Evolutionary conservation across 2,329 filamentous ascomycete species (phyloP).

Genomic region (Penicillium hordei): DNA sequence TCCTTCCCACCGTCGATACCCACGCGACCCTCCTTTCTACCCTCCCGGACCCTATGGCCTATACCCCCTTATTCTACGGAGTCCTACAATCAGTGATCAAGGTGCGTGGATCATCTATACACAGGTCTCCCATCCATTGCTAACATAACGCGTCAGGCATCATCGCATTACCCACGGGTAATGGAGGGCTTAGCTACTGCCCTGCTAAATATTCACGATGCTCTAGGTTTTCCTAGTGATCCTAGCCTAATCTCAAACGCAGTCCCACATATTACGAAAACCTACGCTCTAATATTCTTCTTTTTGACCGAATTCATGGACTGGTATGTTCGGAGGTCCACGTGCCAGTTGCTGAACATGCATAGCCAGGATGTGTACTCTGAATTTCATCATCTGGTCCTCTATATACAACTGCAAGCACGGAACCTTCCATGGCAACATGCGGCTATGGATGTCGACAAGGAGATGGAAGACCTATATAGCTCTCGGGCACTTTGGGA

Average conservation of each 20-base stretch:
- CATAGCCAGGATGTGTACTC: constrained; percentile 37
- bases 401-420: constrained; percentile 31
- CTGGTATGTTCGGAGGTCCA: constrained; percentile 37
- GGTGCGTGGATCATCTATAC: constrained; percentile 21
- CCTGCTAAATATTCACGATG: constrained; percentile 36
- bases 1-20: constrained; percentile 30
- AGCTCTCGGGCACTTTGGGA: constrained; percentile 31
- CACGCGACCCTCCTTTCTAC: constrained; percentile 29
- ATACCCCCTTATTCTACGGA: constrained; percentile 36
- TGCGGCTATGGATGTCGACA: constrained; percentile 29
- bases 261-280: constrained; percentile 27
- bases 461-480: constrained; percentile 22
- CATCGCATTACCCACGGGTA: constrained; percentile 36
- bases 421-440: constrained; percentile 18
- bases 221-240: constrained; percentile 23
- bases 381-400: constrained; percentile 36
- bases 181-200: constrained; percentile 37
- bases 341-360: constrained; percentile 37
- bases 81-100: constrained; percentile 40
- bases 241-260: constrained; percentile 12
- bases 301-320: constrained; percentile 41
- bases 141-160: constrained; percentile 28
- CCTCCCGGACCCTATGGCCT: constrained; percentile 31
- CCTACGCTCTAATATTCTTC: constrained; percentile 40
- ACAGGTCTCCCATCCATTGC: neutral